phyloP scores from a whole-genome alignment of 257 asterid genomes.

The Nicotiana sylvestris region DNA sequence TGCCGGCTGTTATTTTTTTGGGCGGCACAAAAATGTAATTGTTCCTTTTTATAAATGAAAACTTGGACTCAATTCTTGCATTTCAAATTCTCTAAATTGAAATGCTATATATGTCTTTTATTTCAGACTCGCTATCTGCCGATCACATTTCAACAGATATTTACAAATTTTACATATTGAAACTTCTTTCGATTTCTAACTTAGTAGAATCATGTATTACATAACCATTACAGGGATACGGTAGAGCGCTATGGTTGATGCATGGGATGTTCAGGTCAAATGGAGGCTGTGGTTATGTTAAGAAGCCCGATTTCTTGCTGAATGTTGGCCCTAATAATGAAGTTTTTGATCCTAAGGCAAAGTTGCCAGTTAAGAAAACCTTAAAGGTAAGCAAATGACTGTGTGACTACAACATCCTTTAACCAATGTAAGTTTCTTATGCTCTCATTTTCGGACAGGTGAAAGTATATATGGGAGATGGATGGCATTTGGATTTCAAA shows the following conservation, averaged over 20 bases:
- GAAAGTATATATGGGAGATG: conserved; percentile 85
- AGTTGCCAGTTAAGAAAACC: conserved; percentile 50
- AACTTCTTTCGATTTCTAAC: not conserved
- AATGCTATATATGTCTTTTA: not conserved
- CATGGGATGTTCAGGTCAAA: conserved; percentile 79
- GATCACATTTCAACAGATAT: not conserved
- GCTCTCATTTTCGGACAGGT: conserved; percentile 38
- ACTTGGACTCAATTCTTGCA: not conserved
- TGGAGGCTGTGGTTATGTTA: conserved; percentile 83
- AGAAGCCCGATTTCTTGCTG: conserved; percentile 73
- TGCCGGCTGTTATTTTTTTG: too few relatives aligned
- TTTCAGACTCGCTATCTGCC: not conserved
- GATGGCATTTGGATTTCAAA: conserved; percentile 89
- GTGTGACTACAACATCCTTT: not conserved
- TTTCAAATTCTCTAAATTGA: not conserved
- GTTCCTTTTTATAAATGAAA: too few relatives aligned
- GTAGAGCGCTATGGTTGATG: conserved; percentile 82
- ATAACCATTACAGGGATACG: conserved; percentile 54
- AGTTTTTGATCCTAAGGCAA: conserved; percentile 53
- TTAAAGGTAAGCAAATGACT: conserved; percentile 40
- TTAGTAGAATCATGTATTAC: not conserved
- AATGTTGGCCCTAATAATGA: conserved; percentile 29
- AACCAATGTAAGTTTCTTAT: not conserved
- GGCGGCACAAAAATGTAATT: not conserved
- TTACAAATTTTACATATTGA: not conserved